Conservation (phyloP, 2,329 filamentous ascomycete genomes). For the Sporothrix pallida region DNA sequence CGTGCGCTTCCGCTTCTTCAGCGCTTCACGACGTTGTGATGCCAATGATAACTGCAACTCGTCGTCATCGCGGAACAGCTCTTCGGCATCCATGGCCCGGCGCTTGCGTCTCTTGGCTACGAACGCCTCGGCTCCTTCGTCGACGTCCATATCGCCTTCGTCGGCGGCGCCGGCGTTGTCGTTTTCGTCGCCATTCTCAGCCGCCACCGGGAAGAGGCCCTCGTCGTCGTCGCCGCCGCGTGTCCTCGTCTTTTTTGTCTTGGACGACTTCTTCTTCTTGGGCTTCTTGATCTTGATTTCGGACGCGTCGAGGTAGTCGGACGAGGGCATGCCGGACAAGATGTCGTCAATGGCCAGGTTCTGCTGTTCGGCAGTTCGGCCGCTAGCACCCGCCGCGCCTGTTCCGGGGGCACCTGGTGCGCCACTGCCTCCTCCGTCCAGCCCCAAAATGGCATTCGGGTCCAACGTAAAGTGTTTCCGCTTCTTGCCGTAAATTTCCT, state of each 20-base stretch:
- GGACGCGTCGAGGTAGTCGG: conserved; percentile 86
- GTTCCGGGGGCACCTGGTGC: background rate
- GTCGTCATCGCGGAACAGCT: conserved; percentile 77
- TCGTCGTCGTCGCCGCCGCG: conserved; percentile 67
- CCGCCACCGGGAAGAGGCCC: conserved; percentile 55
- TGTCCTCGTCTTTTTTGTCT: conserved; percentile 76
- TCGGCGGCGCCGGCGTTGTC: conserved; percentile 38
- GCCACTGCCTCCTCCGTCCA: conserved; percentile 60
- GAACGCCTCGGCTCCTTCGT: conserved; percentile 53
- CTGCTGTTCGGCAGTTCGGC: conserved; percentile 60
- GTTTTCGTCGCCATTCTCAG: conserved; percentile 46
- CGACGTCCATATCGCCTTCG: conserved; percentile 71
- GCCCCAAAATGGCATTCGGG: conserved; percentile 71
- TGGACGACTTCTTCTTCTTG: conserved; percentile 78
- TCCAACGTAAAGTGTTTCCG: conserved; percentile 86
- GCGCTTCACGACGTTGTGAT: conserved; percentile 76
- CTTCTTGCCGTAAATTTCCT: conserved; percentile 92
- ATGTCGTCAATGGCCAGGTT: conserved; percentile 76
- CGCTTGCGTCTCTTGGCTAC: conserved; percentile 62
- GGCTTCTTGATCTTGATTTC: conserved; percentile 93
- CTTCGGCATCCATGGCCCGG: conserved; percentile 60
- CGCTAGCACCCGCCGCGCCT: background rate
- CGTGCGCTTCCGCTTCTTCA: conserved; percentile 90
- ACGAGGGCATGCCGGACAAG: conserved; percentile 67
- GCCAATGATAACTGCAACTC: conserved; percentile 75